Evolutionary conservation across 2,329 filamentous ascomycete species (phyloP).

Genomic region (Colletotrichum navitas): DNA sequence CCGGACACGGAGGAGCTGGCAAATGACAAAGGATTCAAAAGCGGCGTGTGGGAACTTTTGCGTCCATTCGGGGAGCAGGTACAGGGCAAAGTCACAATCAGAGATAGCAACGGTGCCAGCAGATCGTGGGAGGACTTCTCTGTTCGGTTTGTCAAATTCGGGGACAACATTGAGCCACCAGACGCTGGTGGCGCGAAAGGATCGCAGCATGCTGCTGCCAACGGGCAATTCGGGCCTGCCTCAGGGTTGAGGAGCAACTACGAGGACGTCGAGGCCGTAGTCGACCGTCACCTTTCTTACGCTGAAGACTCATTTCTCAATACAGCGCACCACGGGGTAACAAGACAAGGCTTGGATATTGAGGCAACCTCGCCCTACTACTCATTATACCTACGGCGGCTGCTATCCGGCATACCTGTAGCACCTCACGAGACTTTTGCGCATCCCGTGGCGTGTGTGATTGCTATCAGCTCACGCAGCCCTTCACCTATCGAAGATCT

Average conservation of each 20-base stretch:
- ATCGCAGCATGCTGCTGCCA: constrained; percentile 43
- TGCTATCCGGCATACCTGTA: constrained; percentile 84
- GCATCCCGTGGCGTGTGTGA: constrained; percentile 93
- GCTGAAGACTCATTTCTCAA: constrained; percentile 72
- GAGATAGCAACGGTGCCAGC: constrained; percentile 90
- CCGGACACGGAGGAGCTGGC: constrained; percentile 85
- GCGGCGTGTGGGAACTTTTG: constrained; percentile 86
- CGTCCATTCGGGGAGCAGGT: constrained; percentile 92
- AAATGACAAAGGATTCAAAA: constrained; percentile 84
- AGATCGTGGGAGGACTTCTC: constrained; percentile 90
- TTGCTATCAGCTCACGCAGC: constrained; percentile 93
- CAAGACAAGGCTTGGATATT: constrained; percentile 57
- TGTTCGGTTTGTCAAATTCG: constrained; percentile 84
- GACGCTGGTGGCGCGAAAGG: constrained; percentile 55
- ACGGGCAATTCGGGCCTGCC: constrained; percentile 46
- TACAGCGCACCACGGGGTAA: constrained; percentile 53
- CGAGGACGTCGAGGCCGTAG: constrained; percentile 80
- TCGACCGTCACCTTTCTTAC: constrained; percentile 82
- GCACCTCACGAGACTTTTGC: constrained; percentile 92
- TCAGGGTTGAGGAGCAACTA: constrained; percentile 52
- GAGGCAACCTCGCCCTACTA: constrained; percentile 82
- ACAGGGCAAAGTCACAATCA: constrained; percentile 87
- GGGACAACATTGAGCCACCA: constrained; percentile 67
- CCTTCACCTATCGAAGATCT: constrained; percentile 87
- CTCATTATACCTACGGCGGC: constrained; percentile 82